Base-by-base conservation (phyloP, 2,329 filamentous ascomycete species). In the Ceratocystis harringtonii region DNA sequence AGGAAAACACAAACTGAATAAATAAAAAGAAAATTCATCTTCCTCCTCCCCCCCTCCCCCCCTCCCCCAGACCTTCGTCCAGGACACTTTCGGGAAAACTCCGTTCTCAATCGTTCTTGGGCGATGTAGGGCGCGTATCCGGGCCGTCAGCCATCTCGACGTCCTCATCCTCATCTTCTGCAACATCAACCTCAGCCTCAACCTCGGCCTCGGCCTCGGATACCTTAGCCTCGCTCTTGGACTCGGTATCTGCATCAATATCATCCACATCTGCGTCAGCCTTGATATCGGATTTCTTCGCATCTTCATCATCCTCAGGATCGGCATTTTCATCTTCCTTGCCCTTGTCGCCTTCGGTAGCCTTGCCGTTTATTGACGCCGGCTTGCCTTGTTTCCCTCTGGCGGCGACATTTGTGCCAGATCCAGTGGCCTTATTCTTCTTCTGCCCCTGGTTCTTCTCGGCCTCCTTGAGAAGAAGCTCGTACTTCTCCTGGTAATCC, bases 401-500 rank as follows among this genome's bases (percentile, higher is more conserved):
- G 32, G 41, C 52, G 36, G 36, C 48, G 19, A 28, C 48, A 15
- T 8, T 15, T 28, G 48, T 52, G 48, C n/a, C 48, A 12, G 44
- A 44, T 3, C 63, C 66, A 65, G 66, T 60, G 65, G 62, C 43
- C 48, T n/a, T 15, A 12, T 19, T 7, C 55, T 58, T 58, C 15
- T 58, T 32, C 55, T 44, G 44, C 15, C 43, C 65, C 69, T 68
- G 69, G 17, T 65, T 68, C 50, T 67, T 65, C 36, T 66, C 75
- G 28, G 69, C 75, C 48, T 76, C 75, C 69, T 76, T 76, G 50
- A 76, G 69, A 64, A 75, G 75, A 62, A 75, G 70, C 64, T 78
- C 75, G 62, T 76, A 76, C 25, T 75, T 76, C 3, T 73, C 69
- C 68, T 80, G 75, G 65, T 78, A 83, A 63, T 78, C 77, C 30